Evolutionary conservation across 768 basidiomycete species (phyloP).

Genomic region (Suillus decipiens): DNA sequence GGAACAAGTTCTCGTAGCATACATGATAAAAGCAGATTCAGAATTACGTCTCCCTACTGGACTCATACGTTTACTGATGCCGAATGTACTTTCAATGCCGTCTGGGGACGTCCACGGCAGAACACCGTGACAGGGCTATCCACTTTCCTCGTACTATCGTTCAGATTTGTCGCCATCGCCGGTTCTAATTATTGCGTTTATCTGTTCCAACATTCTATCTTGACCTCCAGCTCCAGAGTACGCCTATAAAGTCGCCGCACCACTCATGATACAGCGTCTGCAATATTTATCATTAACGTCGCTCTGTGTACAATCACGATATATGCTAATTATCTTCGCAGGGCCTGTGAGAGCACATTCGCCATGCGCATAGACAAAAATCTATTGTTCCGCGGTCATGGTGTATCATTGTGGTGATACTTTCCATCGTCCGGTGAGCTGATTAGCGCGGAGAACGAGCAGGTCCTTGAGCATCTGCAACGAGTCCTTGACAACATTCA

Average conservation of each 20-base stretch:
- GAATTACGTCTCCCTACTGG: no score
- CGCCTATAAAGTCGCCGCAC: neutral
- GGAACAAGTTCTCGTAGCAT: no score
- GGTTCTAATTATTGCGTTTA: neutral
- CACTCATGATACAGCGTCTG: neutral
- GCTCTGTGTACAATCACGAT: neutral
- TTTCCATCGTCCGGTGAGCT: conserved; percentile 77
- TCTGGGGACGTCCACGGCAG: neutral
- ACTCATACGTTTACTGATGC: no score
- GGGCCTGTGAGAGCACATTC: neutral
- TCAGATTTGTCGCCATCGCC: neutral
- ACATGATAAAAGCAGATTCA: no score
- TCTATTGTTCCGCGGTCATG: conserved; percentile 1
- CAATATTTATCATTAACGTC: neutral
- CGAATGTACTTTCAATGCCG: neutral
- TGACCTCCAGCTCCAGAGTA: neutral
- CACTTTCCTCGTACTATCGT: neutral
- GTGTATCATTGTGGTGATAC: conserved; percentile 29
- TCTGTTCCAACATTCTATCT: neutral
- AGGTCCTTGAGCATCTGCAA: conserved; percentile 90
- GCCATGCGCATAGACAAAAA: neutral
- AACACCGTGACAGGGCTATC: neutral
- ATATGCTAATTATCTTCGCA: neutral
- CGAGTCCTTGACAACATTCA: conserved; percentile 82
- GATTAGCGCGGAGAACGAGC: conserved; percentile 80